phyloP scores from a whole-genome alignment of 345 rosid genomes.

The Euphorbia pulcherrima region DNA sequence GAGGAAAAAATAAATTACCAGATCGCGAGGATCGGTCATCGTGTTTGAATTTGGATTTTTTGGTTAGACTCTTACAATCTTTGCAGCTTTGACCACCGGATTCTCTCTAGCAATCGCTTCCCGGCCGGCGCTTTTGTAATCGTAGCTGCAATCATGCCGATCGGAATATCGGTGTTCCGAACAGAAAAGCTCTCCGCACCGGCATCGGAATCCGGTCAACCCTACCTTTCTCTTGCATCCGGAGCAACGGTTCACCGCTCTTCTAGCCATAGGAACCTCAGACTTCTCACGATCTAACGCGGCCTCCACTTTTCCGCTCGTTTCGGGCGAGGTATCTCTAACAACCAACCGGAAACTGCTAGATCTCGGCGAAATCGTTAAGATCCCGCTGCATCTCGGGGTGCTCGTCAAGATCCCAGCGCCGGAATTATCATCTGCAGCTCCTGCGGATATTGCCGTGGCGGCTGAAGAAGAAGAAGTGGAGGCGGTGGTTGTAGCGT shows the following conservation, averaged over 20 bases:
- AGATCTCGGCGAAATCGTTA: conserved; percentile 56
- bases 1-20: background rate
- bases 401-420: conserved; percentile 40
- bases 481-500: conserved; percentile 45
- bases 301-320: background rate
- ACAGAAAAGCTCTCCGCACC: conserved; percentile 93
- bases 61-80: conserved; percentile 71
- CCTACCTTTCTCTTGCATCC: conserved; percentile 86
- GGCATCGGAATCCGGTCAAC: conserved; percentile 92
- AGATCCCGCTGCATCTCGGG: conserved; percentile 48
- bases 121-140: conserved; percentile 83
- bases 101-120: conserved; percentile 91
- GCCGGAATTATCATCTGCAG: conserved; percentile 14
- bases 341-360: conserved; percentile 28
- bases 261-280: conserved; percentile 35
- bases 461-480: conserved; percentile 23
- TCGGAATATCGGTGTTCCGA: conserved; percentile 92
- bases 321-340: conserved; percentile 3
- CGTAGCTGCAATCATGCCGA: conserved; percentile 91
- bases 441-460: background rate
- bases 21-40: conserved; percentile 22
- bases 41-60: background rate
- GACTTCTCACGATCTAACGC: conserved; percentile 24
- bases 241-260: conserved; percentile 74
- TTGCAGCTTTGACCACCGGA: conserved; percentile 93